These are phyloP conservation scores for Trichoderma simmonsii DNA, from an alignment of 2,329 filamentous ascomycete genomes.

Conservation along the genomic window DNA sequence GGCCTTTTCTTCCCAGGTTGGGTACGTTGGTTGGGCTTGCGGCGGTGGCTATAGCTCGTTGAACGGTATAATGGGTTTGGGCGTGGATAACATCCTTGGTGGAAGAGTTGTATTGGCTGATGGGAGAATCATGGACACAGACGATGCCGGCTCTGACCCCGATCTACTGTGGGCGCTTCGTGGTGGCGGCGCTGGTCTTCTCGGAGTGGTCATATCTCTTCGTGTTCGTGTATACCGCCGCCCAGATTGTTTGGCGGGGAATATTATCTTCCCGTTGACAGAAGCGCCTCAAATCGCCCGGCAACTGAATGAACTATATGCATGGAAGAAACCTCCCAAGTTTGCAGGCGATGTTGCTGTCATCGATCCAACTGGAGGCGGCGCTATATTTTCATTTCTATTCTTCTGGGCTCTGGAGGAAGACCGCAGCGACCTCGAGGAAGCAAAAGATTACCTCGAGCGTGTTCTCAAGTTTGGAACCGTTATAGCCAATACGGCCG, in stretches of 20 bases:
- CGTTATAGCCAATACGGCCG: background rate
- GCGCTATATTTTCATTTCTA: background rate
- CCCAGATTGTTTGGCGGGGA: background rate
- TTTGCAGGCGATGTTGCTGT: background rate
- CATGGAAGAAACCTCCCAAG: conserved; percentile 1
- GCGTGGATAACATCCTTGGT: conserved; percentile 37
- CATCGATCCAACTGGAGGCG: background rate
- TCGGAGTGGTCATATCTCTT: conserved; percentile 29
- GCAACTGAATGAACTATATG: background rate
- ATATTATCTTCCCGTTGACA: background rate
- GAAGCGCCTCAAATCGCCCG: background rate
- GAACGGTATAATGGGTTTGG: conserved; percentile 30
- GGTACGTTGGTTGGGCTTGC: conserved; percentile 36
- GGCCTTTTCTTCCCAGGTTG: conserved; percentile 23
- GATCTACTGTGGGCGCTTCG: conserved; percentile 30
- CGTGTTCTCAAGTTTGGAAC: background rate
- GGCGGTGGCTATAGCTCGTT: conserved; percentile 36
- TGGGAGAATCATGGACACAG: conserved; percentile 28
- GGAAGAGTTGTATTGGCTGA: conserved; percentile 29
- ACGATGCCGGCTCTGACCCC: conserved; percentile 18
- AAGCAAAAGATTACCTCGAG: conserved; percentile 1
- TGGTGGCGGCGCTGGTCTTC: conserved; percentile 26
- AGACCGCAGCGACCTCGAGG: background rate
- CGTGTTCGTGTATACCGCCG: conserved; percentile 27
- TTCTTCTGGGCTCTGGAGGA: background rate